Percentiles rank a stretch among this genome's conserved stretches.
phyloP scores from a whole-genome alignment of 1,284 basidiomycete genomes.

The Leccinum variabile region DNA sequence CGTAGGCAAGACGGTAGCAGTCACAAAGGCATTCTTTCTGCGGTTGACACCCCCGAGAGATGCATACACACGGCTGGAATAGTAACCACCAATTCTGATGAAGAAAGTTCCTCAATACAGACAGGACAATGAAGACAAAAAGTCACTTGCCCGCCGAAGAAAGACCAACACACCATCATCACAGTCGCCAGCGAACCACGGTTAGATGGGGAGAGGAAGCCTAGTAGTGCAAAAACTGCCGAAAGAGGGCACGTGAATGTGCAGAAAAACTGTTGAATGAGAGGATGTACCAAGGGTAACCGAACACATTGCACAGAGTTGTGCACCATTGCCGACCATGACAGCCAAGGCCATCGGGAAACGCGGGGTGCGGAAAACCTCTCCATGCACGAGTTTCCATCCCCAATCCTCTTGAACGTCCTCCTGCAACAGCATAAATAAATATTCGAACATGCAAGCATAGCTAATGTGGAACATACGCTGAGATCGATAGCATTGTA shows the following conservation, averaged over 20 bases:
- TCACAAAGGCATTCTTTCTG: constrained; percentile 84
- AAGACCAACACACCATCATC: constrained; percentile 94
- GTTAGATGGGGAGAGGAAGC: constrained; percentile 96
- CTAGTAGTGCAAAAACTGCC: constrained; percentile 91
- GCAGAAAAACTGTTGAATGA: not conserved
- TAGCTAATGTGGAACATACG: constrained; percentile 43
- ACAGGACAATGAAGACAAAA: not conserved
- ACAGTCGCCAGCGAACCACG: constrained; percentile 93
- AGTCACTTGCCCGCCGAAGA: constrained; percentile 75
- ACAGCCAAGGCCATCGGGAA: constrained; percentile 82
- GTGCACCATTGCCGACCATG: constrained; percentile 88
- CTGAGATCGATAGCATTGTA: constrained; percentile 95
- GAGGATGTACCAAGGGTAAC: constrained; percentile 75
- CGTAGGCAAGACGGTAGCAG: constrained; percentile 88
- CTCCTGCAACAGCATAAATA: constrained; percentile 52
- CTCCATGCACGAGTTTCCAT: constrained; percentile 96
- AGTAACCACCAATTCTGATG: constrained; percentile 81
- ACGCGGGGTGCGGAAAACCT: constrained; percentile 88
- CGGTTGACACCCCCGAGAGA: constrained; percentile 82
- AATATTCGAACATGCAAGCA: constrained; percentile 1
- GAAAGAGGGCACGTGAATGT: constrained; percentile 11
- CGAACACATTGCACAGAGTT: constrained; percentile 85
- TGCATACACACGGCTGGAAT: constrained; percentile 82
- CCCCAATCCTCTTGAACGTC: constrained; percentile 98
- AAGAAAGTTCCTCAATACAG: constrained; percentile 1